These are phyloP conservation scores for Uronychia binucleata DNA, from an alignment of 73 alveolate genomes.

Conservation along the genomic window DNA sequence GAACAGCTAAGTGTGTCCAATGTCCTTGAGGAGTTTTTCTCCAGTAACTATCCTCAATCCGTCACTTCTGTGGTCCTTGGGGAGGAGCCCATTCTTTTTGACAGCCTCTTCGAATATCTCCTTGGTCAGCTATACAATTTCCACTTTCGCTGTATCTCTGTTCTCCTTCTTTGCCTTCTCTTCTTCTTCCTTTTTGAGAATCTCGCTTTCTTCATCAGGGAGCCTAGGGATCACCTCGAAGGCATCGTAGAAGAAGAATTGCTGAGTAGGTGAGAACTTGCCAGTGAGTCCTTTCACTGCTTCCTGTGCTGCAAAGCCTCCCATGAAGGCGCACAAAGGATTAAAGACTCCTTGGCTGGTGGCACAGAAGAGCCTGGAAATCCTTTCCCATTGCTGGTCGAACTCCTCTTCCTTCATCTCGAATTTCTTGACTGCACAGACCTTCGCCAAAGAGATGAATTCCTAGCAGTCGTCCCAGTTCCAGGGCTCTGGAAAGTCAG, in stretches of 20 bases:
- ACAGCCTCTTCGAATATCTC: background rate
- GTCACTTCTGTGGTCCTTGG: constrained; percentile 57
- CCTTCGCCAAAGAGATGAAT: constrained; percentile 62
- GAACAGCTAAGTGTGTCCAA: constrained; percentile 64
- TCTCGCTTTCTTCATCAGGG: constrained; percentile 1
- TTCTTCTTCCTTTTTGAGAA: background rate
- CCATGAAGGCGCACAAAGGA: constrained; percentile 89
- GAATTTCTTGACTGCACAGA: constrained; percentile 17
- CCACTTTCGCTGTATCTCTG: background rate
- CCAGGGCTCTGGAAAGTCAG: constrained; percentile 71
- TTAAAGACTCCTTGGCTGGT: constrained; percentile 25
- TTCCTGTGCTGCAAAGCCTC: constrained; percentile 96
- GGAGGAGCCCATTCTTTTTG: background rate
- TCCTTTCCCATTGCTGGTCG: constrained; percentile 23
- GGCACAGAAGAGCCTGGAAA: constrained; percentile 12
- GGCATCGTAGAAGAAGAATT: constrained; percentile 83
- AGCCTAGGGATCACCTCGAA: constrained; percentile 80
- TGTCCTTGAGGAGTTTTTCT: constrained; percentile 57
- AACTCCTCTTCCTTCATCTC: constrained; percentile 32
- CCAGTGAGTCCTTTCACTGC: constrained; percentile 92
- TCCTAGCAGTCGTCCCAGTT: constrained; percentile 68
- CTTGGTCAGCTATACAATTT: background rate
- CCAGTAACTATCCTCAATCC: constrained; percentile 77
- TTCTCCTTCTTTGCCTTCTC: background rate
- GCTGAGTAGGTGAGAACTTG: constrained; percentile 87